These are phyloP conservation scores for Corynespora cassiicola DNA, from an alignment of 2,329 filamentous ascomycete species.

Conservation along the genomic window DNA sequence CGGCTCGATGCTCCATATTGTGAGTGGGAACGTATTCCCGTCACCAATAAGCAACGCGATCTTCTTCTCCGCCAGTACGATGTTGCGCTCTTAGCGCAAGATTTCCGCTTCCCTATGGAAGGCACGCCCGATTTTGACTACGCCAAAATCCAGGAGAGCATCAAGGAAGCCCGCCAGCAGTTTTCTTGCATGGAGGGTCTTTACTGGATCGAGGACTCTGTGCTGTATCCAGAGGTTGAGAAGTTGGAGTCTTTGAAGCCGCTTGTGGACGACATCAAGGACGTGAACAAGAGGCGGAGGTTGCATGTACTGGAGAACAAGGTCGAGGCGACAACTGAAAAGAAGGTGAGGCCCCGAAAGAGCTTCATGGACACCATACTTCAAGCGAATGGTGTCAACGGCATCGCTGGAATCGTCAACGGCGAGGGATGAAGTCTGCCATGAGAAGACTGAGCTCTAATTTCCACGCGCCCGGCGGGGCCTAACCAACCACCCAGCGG, in stretches of 20 bases:
- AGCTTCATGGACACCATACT: slow-evolving; percentile 45
- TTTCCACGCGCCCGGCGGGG: slow-evolving; percentile 9
- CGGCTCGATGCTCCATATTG: slow-evolving; percentile 38
- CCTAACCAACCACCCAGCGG: slow-evolving; percentile 3
- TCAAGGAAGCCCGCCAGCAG: slow-evolving; percentile 43
- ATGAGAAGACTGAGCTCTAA: slow-evolving; percentile 7
- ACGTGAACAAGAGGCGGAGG: slow-evolving; percentile 30
- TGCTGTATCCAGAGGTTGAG: slow-evolving; percentile 34
- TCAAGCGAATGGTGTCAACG: slow-evolving; percentile 29
- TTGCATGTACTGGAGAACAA: slow-evolving; percentile 28
- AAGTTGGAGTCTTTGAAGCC: slow-evolving; percentile 35
- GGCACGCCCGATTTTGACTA: slow-evolving; percentile 46
- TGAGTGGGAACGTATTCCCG: slow-evolving; percentile 44
- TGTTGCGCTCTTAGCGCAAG: slow-evolving; percentile 46
- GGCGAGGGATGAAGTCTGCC: slow-evolving; percentile 32
- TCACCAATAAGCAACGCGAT: slow-evolving; percentile 42
- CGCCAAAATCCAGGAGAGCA: slow-evolving; percentile 40
- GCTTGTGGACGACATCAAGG: slow-evolving; percentile 36
- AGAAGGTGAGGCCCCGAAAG: slow-evolving; percentile 39
- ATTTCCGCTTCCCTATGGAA: slow-evolving; percentile 45
- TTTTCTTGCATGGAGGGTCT: slow-evolving; percentile 46
- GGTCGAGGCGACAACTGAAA: slow-evolving; percentile 24
- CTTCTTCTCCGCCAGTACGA: slow-evolving; percentile 46
- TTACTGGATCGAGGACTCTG: slow-evolving; percentile 44
- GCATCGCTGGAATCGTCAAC: slow-evolving; percentile 24